phyloP scores from a whole-genome alignment of 345 rosid genomes.

The Luvunga scandens region DNA sequence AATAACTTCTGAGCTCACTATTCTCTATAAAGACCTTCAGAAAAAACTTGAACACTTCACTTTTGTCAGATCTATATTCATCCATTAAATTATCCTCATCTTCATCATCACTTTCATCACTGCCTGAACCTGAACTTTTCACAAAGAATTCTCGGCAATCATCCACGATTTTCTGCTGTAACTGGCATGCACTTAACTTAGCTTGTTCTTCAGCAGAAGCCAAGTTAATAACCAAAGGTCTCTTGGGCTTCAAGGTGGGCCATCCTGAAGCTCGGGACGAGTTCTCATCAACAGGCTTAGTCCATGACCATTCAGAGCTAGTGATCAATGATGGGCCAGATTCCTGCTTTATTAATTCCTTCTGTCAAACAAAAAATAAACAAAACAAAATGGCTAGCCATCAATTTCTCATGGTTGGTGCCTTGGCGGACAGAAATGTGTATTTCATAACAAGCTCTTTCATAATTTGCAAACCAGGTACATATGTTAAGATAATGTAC shows the following conservation, averaged over 20 bases:
- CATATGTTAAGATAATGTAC: not conserved
- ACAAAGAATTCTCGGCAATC: slow-evolving; percentile 20
- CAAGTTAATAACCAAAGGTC: not conserved
- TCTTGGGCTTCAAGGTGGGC: slow-evolving; percentile 14
- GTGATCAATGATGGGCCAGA: slow-evolving; percentile 1
- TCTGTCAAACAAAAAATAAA: not conserved
- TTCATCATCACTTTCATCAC: slow-evolving; percentile 23
- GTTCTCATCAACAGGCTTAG: slow-evolving; percentile 3
- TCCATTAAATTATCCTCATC: slow-evolving; percentile 10
- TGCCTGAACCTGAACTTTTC: slow-evolving; percentile 14
- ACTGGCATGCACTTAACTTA: slow-evolving; percentile 4
- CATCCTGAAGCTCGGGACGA: slow-evolving; percentile 6
- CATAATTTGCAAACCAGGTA: not conserved
- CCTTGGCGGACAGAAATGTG: not conserved
- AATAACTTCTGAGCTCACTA: slow-evolving; percentile 42
- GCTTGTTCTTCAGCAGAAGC: slow-evolving; percentile 18
- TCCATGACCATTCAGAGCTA: slow-evolving; percentile 22
- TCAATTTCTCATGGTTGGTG: not conserved
- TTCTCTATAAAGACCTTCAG: slow-evolving; percentile 38
- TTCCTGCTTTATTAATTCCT: slow-evolving; percentile 18
- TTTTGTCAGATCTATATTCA: slow-evolving; percentile 23
- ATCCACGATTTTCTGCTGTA: slow-evolving; percentile 21
- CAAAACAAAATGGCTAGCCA: not conserved
- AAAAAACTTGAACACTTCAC: slow-evolving; percentile 35
- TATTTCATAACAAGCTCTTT: not conserved